Percentiles rank a stretch among this genome's conserved stretches.
These are phyloP conservation scores for Kandelia obovata DNA, from an alignment of 345 rosid species.

Conservation along the genomic window DNA sequence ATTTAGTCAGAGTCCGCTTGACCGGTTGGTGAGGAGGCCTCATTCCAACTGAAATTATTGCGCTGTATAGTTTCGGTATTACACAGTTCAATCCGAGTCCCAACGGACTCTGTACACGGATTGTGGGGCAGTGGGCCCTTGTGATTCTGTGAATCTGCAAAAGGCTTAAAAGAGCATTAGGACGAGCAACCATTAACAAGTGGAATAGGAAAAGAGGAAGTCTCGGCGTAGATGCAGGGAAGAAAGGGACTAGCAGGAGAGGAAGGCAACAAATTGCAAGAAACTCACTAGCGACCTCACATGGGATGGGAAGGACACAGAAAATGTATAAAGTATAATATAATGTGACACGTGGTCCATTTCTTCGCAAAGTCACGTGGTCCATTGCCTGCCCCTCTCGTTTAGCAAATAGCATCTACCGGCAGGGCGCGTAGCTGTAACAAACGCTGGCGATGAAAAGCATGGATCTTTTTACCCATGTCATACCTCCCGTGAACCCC, in stretches of 20 bases:
- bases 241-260: conserved; percentile 3
- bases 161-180: neutral
- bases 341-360: neutral
- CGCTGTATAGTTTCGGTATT: no score
- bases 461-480: no score
- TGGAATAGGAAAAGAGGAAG: neutral
- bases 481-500: neutral
- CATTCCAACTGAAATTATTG: no score
- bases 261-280: neutral
- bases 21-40: no score
- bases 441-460: neutral
- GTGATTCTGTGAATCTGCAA: conserved; percentile 17
- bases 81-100: no score
- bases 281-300: neutral
- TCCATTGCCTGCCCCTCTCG: neutral
- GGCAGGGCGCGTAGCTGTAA: neutral
- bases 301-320: neutral
- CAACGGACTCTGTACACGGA: neutral
- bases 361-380: neutral
- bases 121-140: conserved; percentile 1
- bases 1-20: no score
- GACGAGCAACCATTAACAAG: neutral
- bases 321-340: neutral
- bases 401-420: neutral
- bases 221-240: conserved; percentile 32